A percentile compares a stretch with the other conserved stretches of the same genome.
Conservation (phyloP, 1,284 basidiomycete genomes). For the Vanrija sp. region DNA sequence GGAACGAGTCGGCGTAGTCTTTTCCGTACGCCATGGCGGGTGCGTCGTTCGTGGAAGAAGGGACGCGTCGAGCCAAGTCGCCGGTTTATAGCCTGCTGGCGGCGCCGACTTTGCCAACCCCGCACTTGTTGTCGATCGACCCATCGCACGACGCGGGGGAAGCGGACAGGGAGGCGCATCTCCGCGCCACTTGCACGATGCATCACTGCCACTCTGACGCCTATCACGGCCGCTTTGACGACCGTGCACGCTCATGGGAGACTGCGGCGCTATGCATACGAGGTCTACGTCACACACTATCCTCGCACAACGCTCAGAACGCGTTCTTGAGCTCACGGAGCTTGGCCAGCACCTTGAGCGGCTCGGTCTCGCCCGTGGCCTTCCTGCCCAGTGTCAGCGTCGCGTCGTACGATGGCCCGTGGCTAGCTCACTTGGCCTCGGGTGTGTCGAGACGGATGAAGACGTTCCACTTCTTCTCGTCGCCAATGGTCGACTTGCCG, state of each 20-base stretch:
- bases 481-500: slow-evolving; percentile 52
- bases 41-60: not conserved
- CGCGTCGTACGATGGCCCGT: not conserved
- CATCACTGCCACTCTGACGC: not conserved
- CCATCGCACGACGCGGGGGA: not conserved
- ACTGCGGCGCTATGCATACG: no score
- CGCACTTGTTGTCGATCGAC: not conserved
- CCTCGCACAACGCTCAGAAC: not conserved
- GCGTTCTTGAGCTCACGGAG: slow-evolving; percentile 79
- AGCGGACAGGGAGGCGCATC: not conserved
- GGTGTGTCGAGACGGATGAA: slow-evolving; percentile 50
- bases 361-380: slow-evolving; percentile 51
- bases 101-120: not conserved
- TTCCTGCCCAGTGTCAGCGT: slow-evolving; percentile 40
- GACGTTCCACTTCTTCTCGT: slow-evolving; percentile 54
- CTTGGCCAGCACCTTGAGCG: slow-evolving; percentile 63
- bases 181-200: not conserved
- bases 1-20: slow-evolving; percentile 5
- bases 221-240: not conserved
- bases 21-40: slow-evolving; percentile 1
- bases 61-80: no score
- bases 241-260: no score
- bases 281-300: not conserved
- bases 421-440: slow-evolving; percentile 36
- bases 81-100: not conserved